phyloP scores from a whole-genome alignment of 352 stramenopile genomes.

The Blastocystis sp. region DNA sequence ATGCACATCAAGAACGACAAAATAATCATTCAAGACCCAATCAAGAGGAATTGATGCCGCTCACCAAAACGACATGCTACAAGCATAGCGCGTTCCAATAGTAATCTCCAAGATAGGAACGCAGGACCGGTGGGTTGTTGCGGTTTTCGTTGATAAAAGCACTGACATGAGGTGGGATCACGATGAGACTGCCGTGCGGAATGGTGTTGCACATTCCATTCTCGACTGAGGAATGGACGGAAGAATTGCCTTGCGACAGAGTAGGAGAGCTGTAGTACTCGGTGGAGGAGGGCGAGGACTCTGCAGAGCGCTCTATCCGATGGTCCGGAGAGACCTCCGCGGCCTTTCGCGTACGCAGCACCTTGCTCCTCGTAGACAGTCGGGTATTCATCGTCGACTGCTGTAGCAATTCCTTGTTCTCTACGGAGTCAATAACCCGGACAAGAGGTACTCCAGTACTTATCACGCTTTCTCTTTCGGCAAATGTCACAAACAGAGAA shows the following conservation, averaged over 20 bases:
- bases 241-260: not conserved
- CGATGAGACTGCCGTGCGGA: not conserved
- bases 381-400: slow-evolving; percentile 34
- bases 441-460: slow-evolving; percentile 25
- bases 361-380: not conserved
- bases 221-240: not conserved
- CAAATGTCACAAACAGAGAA: slow-evolving; percentile 61
- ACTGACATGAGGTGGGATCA: slow-evolving; percentile 20
- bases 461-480: slow-evolving; percentile 48
- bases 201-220: not conserved
- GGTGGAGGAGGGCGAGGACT: not conserved
- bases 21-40: too few relatives aligned
- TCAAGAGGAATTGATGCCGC: not conserved
- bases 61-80: not conserved
- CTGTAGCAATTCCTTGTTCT: slow-evolving; percentile 42
- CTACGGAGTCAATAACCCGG: not conserved
- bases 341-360: slow-evolving; percentile 8
- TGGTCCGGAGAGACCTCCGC: not conserved
- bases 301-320: not conserved
- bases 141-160: slow-evolving; percentile 6
- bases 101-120: slow-evolving; percentile 29
- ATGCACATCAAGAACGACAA: too few relatives aligned
- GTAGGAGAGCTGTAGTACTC: not conserved
- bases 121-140: slow-evolving; percentile 30
- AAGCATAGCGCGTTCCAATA: slow-evolving; percentile 31